These are phyloP conservation scores for Colletotrichum nymphaeae DNA, from an alignment of 2,329 filamentous ascomycete genomes.

Conservation along the genomic window DNA sequence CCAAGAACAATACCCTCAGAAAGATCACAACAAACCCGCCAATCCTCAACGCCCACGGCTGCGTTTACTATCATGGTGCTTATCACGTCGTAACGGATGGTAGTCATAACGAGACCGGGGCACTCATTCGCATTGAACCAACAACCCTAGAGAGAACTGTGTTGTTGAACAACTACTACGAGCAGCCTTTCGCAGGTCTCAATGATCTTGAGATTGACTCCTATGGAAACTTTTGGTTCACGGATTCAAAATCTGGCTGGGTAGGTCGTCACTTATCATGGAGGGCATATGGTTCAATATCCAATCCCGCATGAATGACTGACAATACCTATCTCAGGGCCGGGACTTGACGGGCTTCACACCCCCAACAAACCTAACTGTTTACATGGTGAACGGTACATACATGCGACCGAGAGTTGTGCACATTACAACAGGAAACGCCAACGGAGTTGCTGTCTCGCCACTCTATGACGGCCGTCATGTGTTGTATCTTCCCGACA, in stretches of 20 bases:
- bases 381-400: slow-evolving; percentile 14
- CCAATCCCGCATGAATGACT: not conserved
- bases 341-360: not conserved
- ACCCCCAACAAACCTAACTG: not conserved
- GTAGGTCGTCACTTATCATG: not conserved
- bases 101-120: not conserved
- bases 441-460: slow-evolving; percentile 6
- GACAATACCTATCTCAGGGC: not conserved
- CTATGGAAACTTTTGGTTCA: slow-evolving; percentile 7
- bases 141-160: not conserved
- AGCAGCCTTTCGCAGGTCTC: slow-evolving; percentile 9
- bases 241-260: slow-evolving; percentile 2
- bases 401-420: slow-evolving; percentile 12
- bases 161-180: slow-evolving; percentile 10
- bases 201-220: slow-evolving; percentile 17
- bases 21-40: slow-evolving; percentile 2
- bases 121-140: not conserved
- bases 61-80: not conserved
- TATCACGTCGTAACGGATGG: slow-evolving; percentile 15
- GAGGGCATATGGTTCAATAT: not conserved
- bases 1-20: slow-evolving; percentile 1
- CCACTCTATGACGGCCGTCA: not conserved
- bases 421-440: slow-evolving; percentile 8
- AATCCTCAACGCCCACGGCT: not conserved
- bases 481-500: slow-evolving; percentile 2